These are phyloP conservation scores for Caloboletus firmus DNA, from an alignment of 1,284 basidiomycete species.

Conservation along the genomic window DNA sequence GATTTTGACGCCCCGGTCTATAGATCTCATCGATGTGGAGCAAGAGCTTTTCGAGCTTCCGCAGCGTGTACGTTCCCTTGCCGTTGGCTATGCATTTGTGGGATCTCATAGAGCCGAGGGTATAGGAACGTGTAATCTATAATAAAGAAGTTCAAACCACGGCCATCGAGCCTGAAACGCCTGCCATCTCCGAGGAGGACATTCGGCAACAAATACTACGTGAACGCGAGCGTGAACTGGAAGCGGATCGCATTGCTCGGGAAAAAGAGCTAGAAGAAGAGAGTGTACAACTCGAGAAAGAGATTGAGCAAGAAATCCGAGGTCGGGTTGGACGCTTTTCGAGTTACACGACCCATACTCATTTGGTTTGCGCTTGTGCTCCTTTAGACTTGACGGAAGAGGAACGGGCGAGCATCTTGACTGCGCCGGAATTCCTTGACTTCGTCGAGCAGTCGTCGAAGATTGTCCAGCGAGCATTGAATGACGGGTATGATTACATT, in stretches of 20 bases:
- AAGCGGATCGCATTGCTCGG: conserved; percentile 66
- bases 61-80: conserved; percentile 57
- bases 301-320: conserved; percentile 81
- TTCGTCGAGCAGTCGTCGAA: conserved; percentile 96
- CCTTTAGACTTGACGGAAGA: conserved; percentile 78
- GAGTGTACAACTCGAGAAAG: conserved; percentile 72
- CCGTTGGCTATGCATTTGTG: neutral
- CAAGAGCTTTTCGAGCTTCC: conserved; percentile 90
- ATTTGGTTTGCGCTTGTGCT: neutral
- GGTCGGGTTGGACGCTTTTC: conserved; percentile 41
- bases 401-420: conserved; percentile 77
- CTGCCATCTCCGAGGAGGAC: conserved; percentile 65
- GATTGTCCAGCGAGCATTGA: conserved; percentile 94
- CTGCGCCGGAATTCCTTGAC: conserved; percentile 85
- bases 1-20: conserved; percentile 59
- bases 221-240: conserved; percentile 61
- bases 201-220: conserved; percentile 67
- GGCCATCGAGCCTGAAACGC: conserved; percentile 53
- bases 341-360: neutral
- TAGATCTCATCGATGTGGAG: conserved; percentile 81
- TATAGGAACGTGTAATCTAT: conserved; percentile 84
- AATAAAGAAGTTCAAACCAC: conserved; percentile 93
- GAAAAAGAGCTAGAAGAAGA: conserved; percentile 83
- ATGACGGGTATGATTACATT: conserved; percentile 95
- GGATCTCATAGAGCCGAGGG: conserved; percentile 1